Percentiles rank a stretch among this genome's conserved stretches.
phyloP scores from a whole-genome alignment of 306 rosid species.

The Acacia confusa region DNA sequence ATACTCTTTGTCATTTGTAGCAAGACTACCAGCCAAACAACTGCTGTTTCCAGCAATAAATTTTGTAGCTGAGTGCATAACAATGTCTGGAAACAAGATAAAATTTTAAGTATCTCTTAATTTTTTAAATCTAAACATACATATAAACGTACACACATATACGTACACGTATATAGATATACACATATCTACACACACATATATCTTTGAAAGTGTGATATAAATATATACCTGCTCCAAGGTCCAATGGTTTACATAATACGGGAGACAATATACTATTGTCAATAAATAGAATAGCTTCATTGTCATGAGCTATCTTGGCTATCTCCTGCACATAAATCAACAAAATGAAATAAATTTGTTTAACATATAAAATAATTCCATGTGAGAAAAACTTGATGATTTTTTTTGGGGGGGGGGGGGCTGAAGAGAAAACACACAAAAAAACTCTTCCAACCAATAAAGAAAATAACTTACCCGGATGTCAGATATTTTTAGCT shows the following conservation, averaged over 20 bases:
- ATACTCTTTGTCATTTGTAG: constrained; percentile 76
- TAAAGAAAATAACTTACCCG: constrained; percentile 50
- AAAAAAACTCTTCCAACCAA: background rate
- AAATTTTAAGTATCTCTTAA: too few relatives aligned
- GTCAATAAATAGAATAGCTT: constrained; percentile 78
- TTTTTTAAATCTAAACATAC: too few relatives aligned
- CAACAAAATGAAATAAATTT: background rate
- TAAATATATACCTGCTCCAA: constrained; percentile 76
- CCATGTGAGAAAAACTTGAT: background rate
- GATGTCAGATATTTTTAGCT: constrained; percentile 71
- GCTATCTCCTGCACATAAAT: constrained; percentile 66
- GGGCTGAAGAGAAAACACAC: background rate
- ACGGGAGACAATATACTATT: constrained; percentile 93
- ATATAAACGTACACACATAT: too few relatives aligned
- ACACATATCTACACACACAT: too few relatives aligned
- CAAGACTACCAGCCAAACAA: constrained; percentile 85
- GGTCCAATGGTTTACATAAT: constrained; percentile 75
- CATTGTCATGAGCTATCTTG: constrained; percentile 71
- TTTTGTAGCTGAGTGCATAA: constrained; percentile 90
- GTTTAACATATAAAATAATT: too few relatives aligned
- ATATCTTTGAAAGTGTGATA: background rate
- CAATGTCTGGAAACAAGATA: constrained; percentile 51
- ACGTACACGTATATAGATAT: too few relatives aligned
- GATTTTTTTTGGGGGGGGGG: too few relatives aligned
- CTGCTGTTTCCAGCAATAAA: constrained; percentile 73